These are phyloP conservation scores for Evernia prunastri DNA, from an alignment of 495 filamentous ascomycete genomes.

Conservation along the genomic window DNA sequence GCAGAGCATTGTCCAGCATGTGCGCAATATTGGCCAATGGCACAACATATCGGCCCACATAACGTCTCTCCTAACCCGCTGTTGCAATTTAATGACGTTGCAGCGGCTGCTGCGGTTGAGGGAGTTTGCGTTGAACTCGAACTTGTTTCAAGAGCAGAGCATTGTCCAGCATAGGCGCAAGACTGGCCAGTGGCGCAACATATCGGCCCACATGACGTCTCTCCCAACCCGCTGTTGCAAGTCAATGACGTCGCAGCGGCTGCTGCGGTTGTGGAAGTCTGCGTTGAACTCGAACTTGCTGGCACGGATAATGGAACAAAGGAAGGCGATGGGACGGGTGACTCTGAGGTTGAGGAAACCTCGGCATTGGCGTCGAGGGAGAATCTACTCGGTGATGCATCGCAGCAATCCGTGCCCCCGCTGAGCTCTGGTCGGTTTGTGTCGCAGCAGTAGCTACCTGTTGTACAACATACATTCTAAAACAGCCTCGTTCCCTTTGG, in stretches of 20 bases:
- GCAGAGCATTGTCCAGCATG: not conserved
- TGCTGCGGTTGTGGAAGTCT: not conserved
- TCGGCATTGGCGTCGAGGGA: slow-evolving; percentile 6
- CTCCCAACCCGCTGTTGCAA: not conserved
- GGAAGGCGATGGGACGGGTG: not conserved
- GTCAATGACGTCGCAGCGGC: not conserved
- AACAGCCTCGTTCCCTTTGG: slow-evolving; percentile 21
- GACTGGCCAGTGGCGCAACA: not conserved
- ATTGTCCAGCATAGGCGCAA: not conserved
- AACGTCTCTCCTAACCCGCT: not conserved
- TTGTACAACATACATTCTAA: slow-evolving; percentile 18
- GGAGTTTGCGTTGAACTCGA: not conserved
- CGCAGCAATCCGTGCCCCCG: slow-evolving; percentile 13
- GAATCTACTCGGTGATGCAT: slow-evolving; percentile 8
- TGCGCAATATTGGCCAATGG: not conserved
- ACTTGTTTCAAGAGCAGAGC: not conserved
- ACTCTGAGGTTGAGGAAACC: not conserved
- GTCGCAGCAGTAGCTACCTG: slow-evolving; percentile 21
- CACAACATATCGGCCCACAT: not conserved
- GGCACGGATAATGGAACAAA: not conserved
- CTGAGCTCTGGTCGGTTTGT: slow-evolving; percentile 13
- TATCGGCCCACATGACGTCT: not conserved
- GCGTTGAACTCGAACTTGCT: slow-evolving; percentile 3
- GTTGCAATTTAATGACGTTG: not conserved
- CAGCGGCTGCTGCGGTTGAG: not conserved